phyloP scores from a whole-genome alignment of 2,329 filamentous ascomycete species.

The Colletotrichum endophyticum region DNA sequence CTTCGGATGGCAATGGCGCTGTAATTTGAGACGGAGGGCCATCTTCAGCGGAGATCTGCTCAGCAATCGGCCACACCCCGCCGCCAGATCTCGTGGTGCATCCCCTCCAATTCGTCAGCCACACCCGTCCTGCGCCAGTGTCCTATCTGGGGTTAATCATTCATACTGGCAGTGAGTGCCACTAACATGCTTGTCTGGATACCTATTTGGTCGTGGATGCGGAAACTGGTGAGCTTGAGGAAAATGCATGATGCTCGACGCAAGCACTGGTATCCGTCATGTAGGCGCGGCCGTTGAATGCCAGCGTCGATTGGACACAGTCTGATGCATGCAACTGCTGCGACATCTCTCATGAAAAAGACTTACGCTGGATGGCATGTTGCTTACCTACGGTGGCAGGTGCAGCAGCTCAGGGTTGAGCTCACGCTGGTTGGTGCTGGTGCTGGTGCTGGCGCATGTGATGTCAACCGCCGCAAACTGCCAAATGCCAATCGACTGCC shows the following conservation, averaged over 20 bases:
- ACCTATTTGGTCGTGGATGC: neutral
- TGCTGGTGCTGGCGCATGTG: neutral
- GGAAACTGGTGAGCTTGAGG: neutral
- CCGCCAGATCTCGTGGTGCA: neutral
- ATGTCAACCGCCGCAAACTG: neutral
- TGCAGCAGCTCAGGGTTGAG: neutral
- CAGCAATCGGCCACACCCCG: neutral
- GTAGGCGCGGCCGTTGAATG: neutral
- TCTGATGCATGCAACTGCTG: neutral
- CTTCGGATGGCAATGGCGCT: neutral
- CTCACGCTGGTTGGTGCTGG: neutral
- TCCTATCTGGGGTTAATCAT: neutral
- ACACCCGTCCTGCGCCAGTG: neutral
- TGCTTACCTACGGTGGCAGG: neutral
- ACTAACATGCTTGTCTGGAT: neutral
- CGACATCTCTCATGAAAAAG: neutral
- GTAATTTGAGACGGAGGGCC: neutral
- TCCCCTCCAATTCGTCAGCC: neutral
- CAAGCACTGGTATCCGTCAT: neutral
- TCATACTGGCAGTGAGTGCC: neutral
- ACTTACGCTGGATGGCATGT: neutral
- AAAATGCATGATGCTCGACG: neutral
- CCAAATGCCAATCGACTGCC: neutral
- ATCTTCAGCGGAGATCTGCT: neutral
- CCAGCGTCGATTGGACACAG: neutral